Conservation (phyloP, 805 yeast species). For the Ogataea paraovalis region DNA sequence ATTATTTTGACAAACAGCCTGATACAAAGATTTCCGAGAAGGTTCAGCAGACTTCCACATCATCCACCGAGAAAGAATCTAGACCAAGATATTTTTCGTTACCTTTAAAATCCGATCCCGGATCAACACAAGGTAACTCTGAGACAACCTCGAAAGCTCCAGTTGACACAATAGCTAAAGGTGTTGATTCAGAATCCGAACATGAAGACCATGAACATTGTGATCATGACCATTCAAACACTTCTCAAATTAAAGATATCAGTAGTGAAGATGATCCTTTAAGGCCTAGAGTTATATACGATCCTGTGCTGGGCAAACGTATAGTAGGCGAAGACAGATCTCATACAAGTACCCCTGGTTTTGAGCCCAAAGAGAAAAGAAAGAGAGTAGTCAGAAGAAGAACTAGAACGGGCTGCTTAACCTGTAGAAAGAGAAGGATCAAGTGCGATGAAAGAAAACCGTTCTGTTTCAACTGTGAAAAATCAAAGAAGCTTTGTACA, state of each 20-base stretch:
- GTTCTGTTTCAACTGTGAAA: slow-evolving; percentile 62
- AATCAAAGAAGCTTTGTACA: slow-evolving; percentile 59
- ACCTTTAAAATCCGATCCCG: not conserved
- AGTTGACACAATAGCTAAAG: not conserved
- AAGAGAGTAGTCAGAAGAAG: slow-evolving; percentile 49
- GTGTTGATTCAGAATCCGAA: not conserved
- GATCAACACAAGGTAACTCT: not conserved
- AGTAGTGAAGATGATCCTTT: not conserved
- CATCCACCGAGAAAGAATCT: not conserved
- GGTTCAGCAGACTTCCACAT: not conserved
- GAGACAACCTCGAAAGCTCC: not conserved
- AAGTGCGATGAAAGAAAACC: slow-evolving; percentile 77
- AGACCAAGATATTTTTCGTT: slow-evolving; percentile 7
- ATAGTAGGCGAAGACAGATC: slow-evolving; percentile 2
- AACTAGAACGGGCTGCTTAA: slow-evolving; percentile 72
- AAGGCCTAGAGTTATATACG: slow-evolving; percentile 2
- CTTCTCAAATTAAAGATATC: not conserved
- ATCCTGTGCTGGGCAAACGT: slow-evolving; percentile 11
- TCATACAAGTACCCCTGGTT: slow-evolving; percentile 2
- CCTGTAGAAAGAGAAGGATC: slow-evolving; percentile 67
- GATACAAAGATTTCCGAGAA: not conserved
- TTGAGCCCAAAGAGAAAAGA: slow-evolving; percentile 31
- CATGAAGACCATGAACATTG: not conserved
- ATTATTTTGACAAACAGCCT: too few relatives aligned
- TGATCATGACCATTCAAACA: not conserved